Base-by-base conservation (phyloP, 257 asterid species). In the Primulina tabacum region DNA sequence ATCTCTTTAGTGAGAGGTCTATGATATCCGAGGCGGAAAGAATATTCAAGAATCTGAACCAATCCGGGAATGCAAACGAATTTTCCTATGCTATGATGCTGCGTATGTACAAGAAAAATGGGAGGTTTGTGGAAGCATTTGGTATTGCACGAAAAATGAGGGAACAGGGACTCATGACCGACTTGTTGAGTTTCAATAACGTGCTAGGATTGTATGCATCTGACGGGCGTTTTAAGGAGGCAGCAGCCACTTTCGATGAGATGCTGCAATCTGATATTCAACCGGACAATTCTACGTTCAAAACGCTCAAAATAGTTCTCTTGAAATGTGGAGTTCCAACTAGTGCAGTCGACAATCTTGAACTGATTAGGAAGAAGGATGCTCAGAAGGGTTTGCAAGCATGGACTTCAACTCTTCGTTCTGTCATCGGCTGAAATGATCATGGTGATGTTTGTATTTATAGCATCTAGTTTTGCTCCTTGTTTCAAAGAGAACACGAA, bases 61-160 rank as follows among this genome's bases (percentile, higher is more conserved):
- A 62, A 43, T 79, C 79, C 28, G 88, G 90, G 14, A 68, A 62
- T 10, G 97, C 99, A 3, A 91, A 89, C 57, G 99, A 94, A 68
- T 94, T 94, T 69, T 80, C 99, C 21, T 86, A 91, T 73, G 97
- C 99, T 53, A 91, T 91, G 99, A 94, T 89, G 97, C 21, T 94
- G 73, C 88, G 96, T 64, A 86, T 94, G 99, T 91, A 94, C 78
- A 89, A 80, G 81, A 87, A 88, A 84, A 91, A 86, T 52, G 90
- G 95, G 28, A 82, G 83, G 69, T 88, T 91, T 52, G 55, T 67
- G 55, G 97, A 91, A 62, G 99, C 96, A 2, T 75, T 76, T 76
- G 68, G 74, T 75, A 83, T 88, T 73, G 95, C 92, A 16, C 73
- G 69, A 56, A 74, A 73, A 82, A 94, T 94, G 99, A 89, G 89